These are phyloP conservation scores for Colletotrichum magnum DNA, from an alignment of 2,329 filamentous ascomycete species.

Conservation along the genomic window DNA sequence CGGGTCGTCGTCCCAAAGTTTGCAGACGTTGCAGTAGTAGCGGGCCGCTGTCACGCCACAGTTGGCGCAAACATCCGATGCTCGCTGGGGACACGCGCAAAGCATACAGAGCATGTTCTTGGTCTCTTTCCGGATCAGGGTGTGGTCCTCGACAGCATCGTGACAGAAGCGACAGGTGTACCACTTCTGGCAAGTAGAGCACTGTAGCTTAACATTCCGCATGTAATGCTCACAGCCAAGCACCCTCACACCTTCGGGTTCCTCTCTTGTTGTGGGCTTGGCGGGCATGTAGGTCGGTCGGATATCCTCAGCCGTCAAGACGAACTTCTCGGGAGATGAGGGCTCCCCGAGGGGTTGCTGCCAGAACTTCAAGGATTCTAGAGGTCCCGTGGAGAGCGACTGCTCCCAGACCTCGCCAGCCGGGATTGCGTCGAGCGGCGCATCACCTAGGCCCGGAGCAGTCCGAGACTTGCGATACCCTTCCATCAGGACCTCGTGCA, in stretches of 20 bases:
- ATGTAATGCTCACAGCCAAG: slow-evolving; percentile 94
- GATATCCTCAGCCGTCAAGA: slow-evolving; percentile 72
- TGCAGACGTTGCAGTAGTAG: slow-evolving; percentile 96
- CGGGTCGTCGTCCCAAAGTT: slow-evolving; percentile 95
- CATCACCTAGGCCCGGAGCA: slow-evolving; percentile 24
- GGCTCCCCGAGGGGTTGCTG: slow-evolving; percentile 61
- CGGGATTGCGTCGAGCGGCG: slow-evolving; percentile 28
- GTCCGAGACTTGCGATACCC: slow-evolving; percentile 66
- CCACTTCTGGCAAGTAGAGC: slow-evolving; percentile 90
- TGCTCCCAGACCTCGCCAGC: slow-evolving; percentile 53
- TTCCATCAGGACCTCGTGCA: slow-evolving; percentile 80
- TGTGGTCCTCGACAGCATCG: slow-evolving; percentile 84
- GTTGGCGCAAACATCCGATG: slow-evolving; percentile 80
- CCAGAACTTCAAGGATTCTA: slow-evolving; percentile 73
- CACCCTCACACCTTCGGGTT: slow-evolving; percentile 55
- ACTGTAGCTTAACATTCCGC: slow-evolving; percentile 96
- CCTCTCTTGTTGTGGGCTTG: slow-evolving; percentile 61
- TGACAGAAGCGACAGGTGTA: slow-evolving; percentile 97
- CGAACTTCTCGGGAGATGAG: slow-evolving; percentile 58
- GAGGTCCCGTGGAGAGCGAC: slow-evolving; percentile 58
- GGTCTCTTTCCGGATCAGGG: slow-evolving; percentile 84
- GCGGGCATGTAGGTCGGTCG: slow-evolving; percentile 76
- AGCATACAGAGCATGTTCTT: slow-evolving; percentile 98
- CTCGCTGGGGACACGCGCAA: slow-evolving; percentile 87
- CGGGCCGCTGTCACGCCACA: slow-evolving; percentile 85